A percentile compares a stretch with the other conserved stretches of the same genome.
Conservation (phyloP, 2,329 filamentous ascomycete genomes). For the Epichloe sibirici region DNA sequence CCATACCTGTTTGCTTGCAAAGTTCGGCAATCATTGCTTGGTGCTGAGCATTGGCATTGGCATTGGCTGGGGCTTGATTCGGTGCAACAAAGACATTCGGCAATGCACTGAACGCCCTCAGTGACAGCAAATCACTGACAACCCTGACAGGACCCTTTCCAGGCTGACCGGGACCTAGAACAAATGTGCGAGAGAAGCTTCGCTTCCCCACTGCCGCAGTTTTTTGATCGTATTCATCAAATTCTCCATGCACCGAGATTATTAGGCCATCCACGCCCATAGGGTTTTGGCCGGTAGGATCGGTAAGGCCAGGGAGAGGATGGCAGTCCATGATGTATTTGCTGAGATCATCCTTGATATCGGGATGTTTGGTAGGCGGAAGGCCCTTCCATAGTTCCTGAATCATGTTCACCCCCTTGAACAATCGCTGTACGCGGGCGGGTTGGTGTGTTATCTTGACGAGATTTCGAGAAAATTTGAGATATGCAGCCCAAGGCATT, state of each 20-base stretch:
- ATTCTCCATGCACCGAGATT: constrained; percentile 72
- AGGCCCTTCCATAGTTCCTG: constrained; percentile 56
- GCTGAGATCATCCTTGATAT: constrained; percentile 50
- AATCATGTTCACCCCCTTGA: constrained; percentile 53
- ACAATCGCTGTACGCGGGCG: constrained; percentile 52
- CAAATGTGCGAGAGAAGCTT: constrained; percentile 72
- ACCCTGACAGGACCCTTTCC: constrained; percentile 57
- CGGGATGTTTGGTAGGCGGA: constrained; percentile 62
- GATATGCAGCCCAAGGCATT: constrained; percentile 61
- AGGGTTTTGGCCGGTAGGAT: constrained; percentile 50
- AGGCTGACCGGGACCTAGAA: constrained; percentile 62
- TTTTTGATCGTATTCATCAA: constrained; percentile 55
- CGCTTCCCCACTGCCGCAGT: constrained; percentile 49
- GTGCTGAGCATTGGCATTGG: constrained; percentile 32
- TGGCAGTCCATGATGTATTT: constrained; percentile 81
- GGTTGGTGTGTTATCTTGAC: constrained; percentile 50
- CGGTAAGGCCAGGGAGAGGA: constrained; percentile 56
- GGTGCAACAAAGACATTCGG: constrained; percentile 28
- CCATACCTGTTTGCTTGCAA: constrained; percentile 70
- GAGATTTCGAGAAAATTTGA: constrained; percentile 68
- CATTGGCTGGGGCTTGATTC: constrained; percentile 11
- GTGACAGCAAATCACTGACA: constrained; percentile 64
- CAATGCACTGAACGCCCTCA: constrained; percentile 51
- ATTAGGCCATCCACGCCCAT: constrained; percentile 66
- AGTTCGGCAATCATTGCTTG: constrained; percentile 65